Evolutionary conservation across 768 basidiomycete genomes (phyloP).

Genomic region (Pluteus cervinus): DNA sequence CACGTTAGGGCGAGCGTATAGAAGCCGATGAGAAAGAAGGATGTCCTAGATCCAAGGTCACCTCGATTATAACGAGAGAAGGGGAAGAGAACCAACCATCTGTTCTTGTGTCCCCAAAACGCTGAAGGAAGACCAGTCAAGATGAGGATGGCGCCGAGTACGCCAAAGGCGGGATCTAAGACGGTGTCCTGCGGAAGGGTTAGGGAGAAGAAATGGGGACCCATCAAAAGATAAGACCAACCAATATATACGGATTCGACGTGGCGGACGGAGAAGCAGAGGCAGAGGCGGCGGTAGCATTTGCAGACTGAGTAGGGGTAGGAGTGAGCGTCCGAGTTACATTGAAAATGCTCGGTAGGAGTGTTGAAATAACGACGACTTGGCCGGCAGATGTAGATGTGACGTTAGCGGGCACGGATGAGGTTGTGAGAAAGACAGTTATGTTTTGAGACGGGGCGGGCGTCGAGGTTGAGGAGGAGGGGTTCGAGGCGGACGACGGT

Average conservation of each 20-base stretch:
- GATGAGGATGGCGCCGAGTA: slow-evolving; percentile 83
- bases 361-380: too few species aligned
- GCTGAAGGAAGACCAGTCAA: slow-evolving; percentile 85
- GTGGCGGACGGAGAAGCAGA: slow-evolving; percentile 37
- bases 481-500: not conserved
- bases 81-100: slow-evolving; percentile 56
- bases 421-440: slow-evolving; percentile 50
- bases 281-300: slow-evolving; percentile 29
- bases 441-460: slow-evolving; percentile 28
- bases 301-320: slow-evolving; percentile 33
- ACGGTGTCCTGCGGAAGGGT: slow-evolving; percentile 49
- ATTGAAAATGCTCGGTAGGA: slow-evolving; percentile 56
- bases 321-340: slow-evolving; percentile 51
- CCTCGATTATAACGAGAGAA: slow-evolving; percentile 11
- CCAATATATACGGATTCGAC: slow-evolving; percentile 36
- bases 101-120: slow-evolving; percentile 91
- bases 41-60: slow-evolving; percentile 52
- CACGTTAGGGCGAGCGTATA: slow-evolving; percentile 85
- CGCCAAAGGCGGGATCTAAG: slow-evolving; percentile 85
- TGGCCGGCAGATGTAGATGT: slow-evolving; percentile 45
- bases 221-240: slow-evolving; percentile 13
- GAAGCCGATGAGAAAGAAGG: slow-evolving; percentile 90
- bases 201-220: slow-evolving; percentile 11
- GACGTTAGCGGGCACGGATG: slow-evolving; percentile 37
- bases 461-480: slow-evolving; percentile 1